Conservation (phyloP, 805 yeast species). For the Metschnikowia koreensis region DNA sequence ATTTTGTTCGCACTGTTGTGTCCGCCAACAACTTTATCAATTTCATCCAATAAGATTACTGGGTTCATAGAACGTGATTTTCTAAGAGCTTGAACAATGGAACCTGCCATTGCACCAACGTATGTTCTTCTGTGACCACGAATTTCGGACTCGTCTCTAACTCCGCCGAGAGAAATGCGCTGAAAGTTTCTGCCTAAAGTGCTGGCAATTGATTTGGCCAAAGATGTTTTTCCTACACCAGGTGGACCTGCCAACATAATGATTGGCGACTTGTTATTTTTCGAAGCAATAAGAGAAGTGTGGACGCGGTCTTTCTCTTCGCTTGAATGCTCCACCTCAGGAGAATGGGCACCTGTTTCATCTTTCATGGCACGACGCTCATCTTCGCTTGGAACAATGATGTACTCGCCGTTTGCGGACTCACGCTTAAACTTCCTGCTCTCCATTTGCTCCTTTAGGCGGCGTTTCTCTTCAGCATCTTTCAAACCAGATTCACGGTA, state of each 20-base stretch:
- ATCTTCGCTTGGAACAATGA: constrained; percentile 37
- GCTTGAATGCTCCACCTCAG: not conserved
- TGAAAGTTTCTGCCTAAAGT: constrained; percentile 74
- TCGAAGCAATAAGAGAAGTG: constrained; percentile 23
- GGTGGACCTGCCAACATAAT: constrained; percentile 87
- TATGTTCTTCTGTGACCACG: constrained; percentile 90
- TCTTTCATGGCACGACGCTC: constrained; percentile 29
- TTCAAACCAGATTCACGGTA: constrained; percentile 4
- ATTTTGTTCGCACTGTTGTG: constrained; percentile 41
- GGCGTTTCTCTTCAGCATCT: constrained; percentile 9
- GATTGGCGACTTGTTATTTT: constrained; percentile 62
- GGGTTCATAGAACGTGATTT: constrained; percentile 80
- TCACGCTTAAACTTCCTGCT: constrained; percentile 19
- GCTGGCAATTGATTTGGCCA: constrained; percentile 77
- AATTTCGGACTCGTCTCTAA: constrained; percentile 84
- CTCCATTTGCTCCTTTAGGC: constrained; percentile 11
- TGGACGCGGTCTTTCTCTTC: constrained; percentile 4
- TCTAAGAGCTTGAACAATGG: constrained; percentile 71
- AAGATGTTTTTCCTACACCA: constrained; percentile 88
- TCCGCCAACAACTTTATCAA: constrained; percentile 72
- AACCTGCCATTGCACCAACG: constrained; percentile 91
- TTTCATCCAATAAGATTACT: constrained; percentile 77
- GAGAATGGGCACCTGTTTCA: constrained; percentile 17
- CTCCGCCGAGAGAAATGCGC: constrained; percentile 81
- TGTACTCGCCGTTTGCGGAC: constrained; percentile 22